Base-by-base conservation (phyloP, 2,329 filamentous ascomycete genomes). In the Cladosporium sp. region DNA sequence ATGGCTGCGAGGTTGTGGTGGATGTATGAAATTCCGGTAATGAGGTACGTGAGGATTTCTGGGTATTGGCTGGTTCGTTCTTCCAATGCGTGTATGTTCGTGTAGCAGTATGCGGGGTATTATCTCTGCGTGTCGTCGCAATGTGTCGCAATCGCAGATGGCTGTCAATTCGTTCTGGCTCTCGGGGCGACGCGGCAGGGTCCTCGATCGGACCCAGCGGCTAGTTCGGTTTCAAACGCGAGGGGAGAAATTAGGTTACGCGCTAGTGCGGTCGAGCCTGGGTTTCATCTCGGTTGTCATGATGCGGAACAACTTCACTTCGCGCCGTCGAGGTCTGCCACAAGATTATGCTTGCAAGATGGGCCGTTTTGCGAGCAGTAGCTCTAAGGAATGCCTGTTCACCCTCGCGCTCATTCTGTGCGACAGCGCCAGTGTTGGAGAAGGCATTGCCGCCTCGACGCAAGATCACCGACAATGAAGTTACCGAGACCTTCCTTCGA, bases 401-500 rank as follows among this genome's bases (percentile, higher is more conserved):
- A 10, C 28, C 49, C 16, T 14, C 19, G 31, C 43, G 49, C 11
- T n/a, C 49, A 1, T 41, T 52, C 35, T 33, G n/a, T n/a, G 11
- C 35, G 8, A 33, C 49, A 11, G 33, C 49, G 34, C 11, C 42
- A 4, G 33, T 14, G 42, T 44, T 53, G 38, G 68, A 69, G 14
- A 87, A 86, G 66, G 79, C 80, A 50, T 76, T 95, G 64, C 91
- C 92, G 1, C 85, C 89, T 5, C 83, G 90, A 3, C 85, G 86
- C 11, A 80, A 83, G 10, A 81, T 93, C 16, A 78, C 84, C 10
- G 90, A 95, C 59, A 74, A 78, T 14, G 90, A 96, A 49, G 83
- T 97, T 60, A 83, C 85, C 53, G 88, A 96, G 65, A 80, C 79
- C 40, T 97, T 95, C 72, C 78, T 98, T 56, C 95, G 93, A 68